Conservation (phyloP, 2,329 filamentous ascomycete genomes). For the Microdochium trichocladiopsis region DNA sequence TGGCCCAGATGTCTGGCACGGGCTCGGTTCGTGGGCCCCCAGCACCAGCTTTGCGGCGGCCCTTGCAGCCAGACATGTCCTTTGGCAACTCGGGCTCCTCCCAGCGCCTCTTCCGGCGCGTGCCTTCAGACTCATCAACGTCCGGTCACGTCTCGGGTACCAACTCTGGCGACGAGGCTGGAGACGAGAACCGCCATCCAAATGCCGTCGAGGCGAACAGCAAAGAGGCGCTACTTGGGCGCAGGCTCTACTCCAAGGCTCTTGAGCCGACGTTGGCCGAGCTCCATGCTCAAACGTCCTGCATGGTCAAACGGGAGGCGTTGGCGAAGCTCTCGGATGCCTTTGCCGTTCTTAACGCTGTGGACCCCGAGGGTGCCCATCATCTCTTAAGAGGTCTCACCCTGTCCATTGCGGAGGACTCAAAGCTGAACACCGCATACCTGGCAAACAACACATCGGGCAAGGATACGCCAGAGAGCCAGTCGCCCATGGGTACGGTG, state of each 20-base stretch:
- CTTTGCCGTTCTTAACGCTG: conserved; percentile 73
- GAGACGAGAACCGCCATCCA: conserved; percentile 60
- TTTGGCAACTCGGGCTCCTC: conserved; percentile 93
- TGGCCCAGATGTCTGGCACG: conserved; percentile 24
- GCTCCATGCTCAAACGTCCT: conserved; percentile 70
- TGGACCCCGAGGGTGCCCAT: conserved; percentile 87
- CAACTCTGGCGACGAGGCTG: conserved; percentile 31
- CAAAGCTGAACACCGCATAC: conserved; percentile 51
- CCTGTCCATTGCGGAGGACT: conserved; percentile 63
- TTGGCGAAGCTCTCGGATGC: conserved; percentile 79
- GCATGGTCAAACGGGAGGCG: conserved; percentile 67
- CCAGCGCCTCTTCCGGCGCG: conserved; percentile 82
- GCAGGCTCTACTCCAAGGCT: conserved; percentile 72
- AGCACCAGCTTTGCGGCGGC: conserved; percentile 55
- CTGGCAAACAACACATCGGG: conserved; percentile 29
- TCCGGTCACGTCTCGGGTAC: conserved; percentile 29
- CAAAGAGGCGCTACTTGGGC: conserved; percentile 79
- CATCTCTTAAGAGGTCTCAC: conserved; percentile 75
- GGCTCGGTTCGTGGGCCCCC: conserved; percentile 31
- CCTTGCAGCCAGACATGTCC: conserved; percentile 81
- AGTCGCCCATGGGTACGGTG: conserved; percentile 46
- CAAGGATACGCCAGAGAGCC: conserved; percentile 16
- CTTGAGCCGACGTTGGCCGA: conserved; percentile 81
- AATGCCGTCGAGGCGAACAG: conserved; percentile 49
- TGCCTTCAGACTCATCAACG: conserved; percentile 61